phyloP scores from a whole-genome alignment of 139 green algal species.

The Closterium sp. region DNA sequence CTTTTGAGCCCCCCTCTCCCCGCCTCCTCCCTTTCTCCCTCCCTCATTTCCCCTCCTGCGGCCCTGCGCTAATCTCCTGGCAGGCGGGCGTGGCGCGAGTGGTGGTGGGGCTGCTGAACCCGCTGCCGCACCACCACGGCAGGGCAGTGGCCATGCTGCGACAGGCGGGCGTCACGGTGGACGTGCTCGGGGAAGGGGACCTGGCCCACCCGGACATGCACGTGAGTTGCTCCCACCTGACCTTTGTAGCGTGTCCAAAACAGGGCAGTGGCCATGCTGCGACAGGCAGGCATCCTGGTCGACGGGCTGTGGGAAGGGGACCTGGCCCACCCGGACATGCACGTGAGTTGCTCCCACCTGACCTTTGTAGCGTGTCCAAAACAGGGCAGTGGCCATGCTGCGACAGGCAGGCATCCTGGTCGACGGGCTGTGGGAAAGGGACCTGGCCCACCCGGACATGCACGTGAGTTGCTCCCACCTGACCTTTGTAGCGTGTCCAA shows the following conservation, averaged over 20 bases:
- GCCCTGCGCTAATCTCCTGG: background rate
- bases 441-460: background rate
- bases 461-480: slow-evolving; percentile 12
- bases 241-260: background rate
- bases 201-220: background rate
- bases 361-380: background rate
- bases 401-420: background rate
- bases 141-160: slow-evolving; percentile 64
- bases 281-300: background rate
- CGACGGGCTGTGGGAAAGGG: background rate
- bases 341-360: slow-evolving; percentile 14
- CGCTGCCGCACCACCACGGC: slow-evolving; percentile 72
- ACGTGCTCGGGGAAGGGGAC: slow-evolving; percentile 51
- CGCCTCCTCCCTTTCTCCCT: background rate
- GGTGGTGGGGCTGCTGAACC: slow-evolving; percentile 90
- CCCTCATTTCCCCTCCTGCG: background rate
- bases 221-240: slow-evolving; percentile 7
- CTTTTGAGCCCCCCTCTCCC: background rate
- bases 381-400: background rate
- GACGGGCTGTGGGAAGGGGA: background rate
- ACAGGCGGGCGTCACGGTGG: slow-evolving; percentile 71
- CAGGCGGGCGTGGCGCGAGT: slow-evolving; percentile 73
- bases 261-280: background rate
- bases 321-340: background rate
- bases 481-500: background rate